Evolutionary conservation across 148 eudicot species (phyloP), one percentile per base, ranked within the genome.

Genomic region (Spergularia bocconei): DNA sequence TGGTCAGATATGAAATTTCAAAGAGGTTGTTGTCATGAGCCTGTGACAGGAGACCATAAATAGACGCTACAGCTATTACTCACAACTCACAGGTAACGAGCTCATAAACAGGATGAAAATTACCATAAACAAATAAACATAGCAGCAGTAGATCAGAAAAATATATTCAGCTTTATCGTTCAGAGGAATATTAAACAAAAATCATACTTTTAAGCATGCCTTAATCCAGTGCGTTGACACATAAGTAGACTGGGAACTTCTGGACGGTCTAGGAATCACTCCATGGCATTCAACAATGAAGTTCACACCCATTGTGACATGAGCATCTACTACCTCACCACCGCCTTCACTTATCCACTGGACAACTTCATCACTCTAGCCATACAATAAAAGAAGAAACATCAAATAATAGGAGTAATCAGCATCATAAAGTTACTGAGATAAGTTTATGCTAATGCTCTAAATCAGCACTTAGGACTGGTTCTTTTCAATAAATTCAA

Each of bases 171-270:
- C 44, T 33, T 19, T 16, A 58, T 21, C 25, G 56, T 17, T 29
- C 2, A 51, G 23, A 25, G 33, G 39, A 78, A 65, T 59, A 23
- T 47, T 17, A 25, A 59, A 70, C 21, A 69, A 4, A 51, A 71
- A 21, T 8, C 23, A 50, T 89, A 95, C 98, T 92, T 88, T 85
- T 74, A 92, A 80, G 81, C 96, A 95, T 70, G 91, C 85, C 50
- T 87, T 84, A 79, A 95, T 70, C 98, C 98, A 95, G 79, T 95
- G 98, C 76, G 85, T 87, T 73, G 98, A 90, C 70, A 92, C 92
- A 69, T 71, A 77, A 70, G 81, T 78, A 73, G 86, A 81, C 75
- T 77, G 83, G 53, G 71, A 79, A 68, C 60, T 60, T 74, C 78
- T 79, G 74, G 79, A 41, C 63, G 85, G 71, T 78, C 20, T 70